These are phyloP conservation scores for Dissophora ornata DNA, from an alignment of 192 early-diverging fungal species.

Conservation along the genomic window DNA sequence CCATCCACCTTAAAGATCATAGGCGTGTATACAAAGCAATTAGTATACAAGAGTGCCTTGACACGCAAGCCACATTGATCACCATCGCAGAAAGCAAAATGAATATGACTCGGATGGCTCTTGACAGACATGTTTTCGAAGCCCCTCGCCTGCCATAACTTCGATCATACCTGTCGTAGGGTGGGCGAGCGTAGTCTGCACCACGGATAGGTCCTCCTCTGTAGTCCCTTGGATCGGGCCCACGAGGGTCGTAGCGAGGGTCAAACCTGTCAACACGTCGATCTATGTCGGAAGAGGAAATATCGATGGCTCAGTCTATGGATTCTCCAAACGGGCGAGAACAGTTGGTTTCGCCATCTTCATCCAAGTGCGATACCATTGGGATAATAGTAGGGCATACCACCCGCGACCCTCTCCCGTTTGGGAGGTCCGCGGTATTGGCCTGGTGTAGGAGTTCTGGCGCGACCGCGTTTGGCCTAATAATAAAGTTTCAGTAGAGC, in stretches of 20 bases:
- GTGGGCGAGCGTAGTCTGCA: constrained; percentile 36
- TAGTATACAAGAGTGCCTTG: neutral
- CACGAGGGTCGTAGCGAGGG: constrained; percentile 55
- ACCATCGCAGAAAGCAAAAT: neutral
- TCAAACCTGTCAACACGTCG: constrained; percentile 55
- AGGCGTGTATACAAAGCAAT: neutral
- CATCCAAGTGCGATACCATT: constrained; percentile 24
- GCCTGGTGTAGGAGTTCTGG: constrained; percentile 84
- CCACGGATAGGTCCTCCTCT: constrained; percentile 43
- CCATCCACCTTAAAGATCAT: constrained; percentile 21
- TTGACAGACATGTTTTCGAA: constrained; percentile 25
- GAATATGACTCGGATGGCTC: neutral
- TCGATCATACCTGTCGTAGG: constrained; percentile 42
- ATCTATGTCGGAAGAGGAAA: constrained; percentile 1
- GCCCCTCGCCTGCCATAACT: constrained; percentile 8
- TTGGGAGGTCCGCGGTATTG: constrained; percentile 83
- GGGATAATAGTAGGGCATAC: constrained; percentile 36
- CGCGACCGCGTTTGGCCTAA: constrained; percentile 74
- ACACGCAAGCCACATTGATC: no score
- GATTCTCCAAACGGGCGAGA: constrained; percentile 12
- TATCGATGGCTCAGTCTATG: neutral
- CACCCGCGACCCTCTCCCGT: constrained; percentile 57
- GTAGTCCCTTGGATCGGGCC: constrained; percentile 48
- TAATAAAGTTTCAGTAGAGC: neutral
- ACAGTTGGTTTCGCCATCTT: constrained; percentile 25